Conservation (phyloP, 179 eudicot genomes). For the Vitellaria paradoxa region DNA sequence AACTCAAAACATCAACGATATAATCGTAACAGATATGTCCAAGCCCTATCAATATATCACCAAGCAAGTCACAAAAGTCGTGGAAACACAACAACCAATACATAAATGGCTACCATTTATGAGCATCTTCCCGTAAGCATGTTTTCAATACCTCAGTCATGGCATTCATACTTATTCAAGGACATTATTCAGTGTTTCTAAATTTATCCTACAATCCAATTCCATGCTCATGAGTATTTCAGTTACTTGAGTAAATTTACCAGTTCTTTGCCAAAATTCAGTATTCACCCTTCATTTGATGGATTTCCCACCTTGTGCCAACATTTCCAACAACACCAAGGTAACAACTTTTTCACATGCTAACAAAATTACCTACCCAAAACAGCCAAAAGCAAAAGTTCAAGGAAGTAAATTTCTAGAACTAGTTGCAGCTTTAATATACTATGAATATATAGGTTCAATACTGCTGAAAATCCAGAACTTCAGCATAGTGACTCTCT, state of each 20-base stretch:
- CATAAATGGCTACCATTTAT: background rate
- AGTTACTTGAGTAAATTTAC: no score
- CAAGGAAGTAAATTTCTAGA: background rate
- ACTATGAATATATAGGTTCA: background rate
- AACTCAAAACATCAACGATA: background rate
- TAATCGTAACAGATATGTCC: background rate
- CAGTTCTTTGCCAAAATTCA: no score
- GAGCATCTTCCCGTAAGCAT: background rate
- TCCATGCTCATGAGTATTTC: no score
- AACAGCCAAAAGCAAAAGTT: constrained; percentile 1
- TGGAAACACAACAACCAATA: background rate
- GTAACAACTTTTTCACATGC: constrained; percentile 1
- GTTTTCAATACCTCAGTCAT: background rate
- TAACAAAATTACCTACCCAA: background rate
- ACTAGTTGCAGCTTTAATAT: background rate
- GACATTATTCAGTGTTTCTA: background rate
- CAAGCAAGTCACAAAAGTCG: background rate
- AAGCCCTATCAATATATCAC: background rate
- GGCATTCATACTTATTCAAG: background rate
- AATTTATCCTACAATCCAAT: no score
- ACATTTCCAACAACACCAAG: background rate
- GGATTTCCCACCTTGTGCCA: background rate
- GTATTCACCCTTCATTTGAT: background rate
- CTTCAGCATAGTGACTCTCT: background rate
- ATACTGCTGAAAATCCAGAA: background rate